These are phyloP conservation scores for Fusarium pseudograminearum DNA, from an alignment of 2,329 filamentous ascomycete genomes.

Conservation along the genomic window DNA sequence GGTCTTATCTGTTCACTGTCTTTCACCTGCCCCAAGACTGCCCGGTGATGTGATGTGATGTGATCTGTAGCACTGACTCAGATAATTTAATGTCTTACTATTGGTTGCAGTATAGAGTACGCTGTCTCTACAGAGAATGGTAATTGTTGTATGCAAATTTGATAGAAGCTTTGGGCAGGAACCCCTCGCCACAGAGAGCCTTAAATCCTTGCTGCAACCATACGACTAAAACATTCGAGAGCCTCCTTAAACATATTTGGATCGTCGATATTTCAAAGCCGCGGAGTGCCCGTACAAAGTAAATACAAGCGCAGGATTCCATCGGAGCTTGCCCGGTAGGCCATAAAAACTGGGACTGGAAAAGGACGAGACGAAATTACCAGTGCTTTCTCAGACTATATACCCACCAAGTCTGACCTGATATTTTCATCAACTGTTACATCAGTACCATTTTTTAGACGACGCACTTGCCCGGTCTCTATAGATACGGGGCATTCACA, in stretches of 20 bases:
- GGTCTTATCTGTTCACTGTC: neutral
- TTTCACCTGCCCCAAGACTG: neutral
- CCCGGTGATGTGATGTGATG: fast-evolving
- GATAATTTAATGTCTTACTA: neutral
- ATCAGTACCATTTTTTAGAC: too few relatives aligned
- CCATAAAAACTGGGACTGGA: too few relatives aligned
- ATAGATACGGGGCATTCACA: neutral
- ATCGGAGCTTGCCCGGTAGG: neutral
- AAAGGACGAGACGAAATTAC: too few relatives aligned
- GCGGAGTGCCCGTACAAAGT: too few relatives aligned
- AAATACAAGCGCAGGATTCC: neutral
- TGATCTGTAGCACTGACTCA: too few relatives aligned
- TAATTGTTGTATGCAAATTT: too few relatives aligned
- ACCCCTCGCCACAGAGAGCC: too few relatives aligned
- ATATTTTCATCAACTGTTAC: too few relatives aligned
- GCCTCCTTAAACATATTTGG: neutral
- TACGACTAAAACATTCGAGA: neutral
- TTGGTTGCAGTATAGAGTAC: neutral
- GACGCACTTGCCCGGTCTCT: neutral
- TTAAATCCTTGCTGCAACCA: neutral
- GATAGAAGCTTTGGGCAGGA: neutral
- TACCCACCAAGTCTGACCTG: too few relatives aligned
- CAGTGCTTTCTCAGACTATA: too few relatives aligned
- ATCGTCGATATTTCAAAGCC: neutral
- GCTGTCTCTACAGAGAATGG: neutral